Conservation (phyloP, 1,139 yeast genomes). For the Diutina mesorugosa region DNA sequence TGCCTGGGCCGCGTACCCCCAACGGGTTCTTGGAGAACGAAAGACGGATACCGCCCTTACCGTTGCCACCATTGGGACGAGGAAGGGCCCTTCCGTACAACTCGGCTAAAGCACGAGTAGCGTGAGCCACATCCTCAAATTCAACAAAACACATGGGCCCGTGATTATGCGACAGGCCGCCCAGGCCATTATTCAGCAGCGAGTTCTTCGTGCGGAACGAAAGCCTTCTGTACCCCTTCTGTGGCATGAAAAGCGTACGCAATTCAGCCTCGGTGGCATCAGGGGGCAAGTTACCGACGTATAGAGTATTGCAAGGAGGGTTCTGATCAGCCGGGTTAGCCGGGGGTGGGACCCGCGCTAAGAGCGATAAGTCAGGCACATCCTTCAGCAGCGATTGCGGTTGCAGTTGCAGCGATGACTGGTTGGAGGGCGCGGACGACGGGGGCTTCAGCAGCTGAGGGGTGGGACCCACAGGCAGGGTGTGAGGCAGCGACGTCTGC, state of each 20-base stretch:
- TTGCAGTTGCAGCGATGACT: constrained; percentile 4
- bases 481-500: constrained; percentile 7
- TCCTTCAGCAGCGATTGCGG: constrained; percentile 13
- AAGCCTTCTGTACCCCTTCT: constrained; percentile 83
- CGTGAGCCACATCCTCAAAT: constrained; percentile 89
- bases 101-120: constrained; percentile 88
- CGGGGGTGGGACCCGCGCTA: constrained; percentile 84
- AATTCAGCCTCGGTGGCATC: constrained; percentile 93
- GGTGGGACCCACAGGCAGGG: constrained; percentile 3
- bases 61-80: constrained; percentile 51
- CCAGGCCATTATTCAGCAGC: constrained; percentile 20
- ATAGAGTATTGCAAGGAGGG: constrained; percentile 94
- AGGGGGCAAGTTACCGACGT: constrained; percentile 94
- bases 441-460: constrained; percentile 4
- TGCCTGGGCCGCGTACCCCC: constrained; percentile 76
- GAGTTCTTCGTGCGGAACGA: constrained; percentile 71
- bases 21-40: constrained; percentile 92
- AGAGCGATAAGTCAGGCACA: constrained; percentile 59
- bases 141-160: constrained; percentile 99
- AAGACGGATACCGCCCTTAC: constrained; percentile 88
- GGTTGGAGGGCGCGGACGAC: constrained; percentile 4
- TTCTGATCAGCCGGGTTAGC: constrained; percentile 98
- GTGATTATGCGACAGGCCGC: constrained; percentile 38
- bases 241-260: constrained; percentile 75
- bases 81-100: constrained; percentile 79